Evolutionary conservation across 768 basidiomycete species (phyloP), one percentile per base, ranked within the genome.

Genomic region (Kwoniella dejecticola): DNA sequence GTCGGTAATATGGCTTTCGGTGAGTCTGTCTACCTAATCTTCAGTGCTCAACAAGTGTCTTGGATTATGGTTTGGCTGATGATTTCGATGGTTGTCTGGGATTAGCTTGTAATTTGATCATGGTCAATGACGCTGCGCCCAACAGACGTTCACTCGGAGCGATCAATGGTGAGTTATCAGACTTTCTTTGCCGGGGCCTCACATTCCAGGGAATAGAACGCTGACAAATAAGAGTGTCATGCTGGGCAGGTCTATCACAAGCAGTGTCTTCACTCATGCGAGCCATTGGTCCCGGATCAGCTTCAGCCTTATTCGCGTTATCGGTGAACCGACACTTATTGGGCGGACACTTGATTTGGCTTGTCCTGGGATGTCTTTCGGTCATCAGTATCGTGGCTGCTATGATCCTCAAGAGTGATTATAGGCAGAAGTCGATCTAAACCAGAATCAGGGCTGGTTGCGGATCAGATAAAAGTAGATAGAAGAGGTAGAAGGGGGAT

Each of bases 31-130:
- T n/a, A n/a, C n/a, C n/a, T n/a, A n/a, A n/a, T n/a, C n/a, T n/a
- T n/a, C n/a, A n/a, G n/a, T n/a, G n/a, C n/a, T n/a, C n/a, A n/a
- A n/a, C n/a, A n/a, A n/a, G n/a, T n/a, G n/a, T n/a, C n/a, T 50
- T 13, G 7, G 8, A 27, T 10, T 17, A 21, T 48, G 12, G 21
- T 45, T 12, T 36, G 7, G 19, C 31, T 48, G 15, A 45, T 41
- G 10, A 3, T 36, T 24, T 40, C 11, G 11, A 40, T 19, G 24
- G 27, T 17, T 49, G 31, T n/a, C n/a, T n/a, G n/a, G n/a, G n/a
- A n/a, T n/a, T 54, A 71, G 72, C 66, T 11, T 74, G 72, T 54
- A 74, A 74, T 26, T 53, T 74, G 29, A 55, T 74, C 45, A 70
- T 74, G 69, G 60, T 57, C 13, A 74, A 74, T 44, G 63, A 63